These are phyloP conservation scores for Lecanoromycetidae sp. DNA, from an alignment of 2,329 filamentous ascomycete species.

Conservation along the genomic window DNA sequence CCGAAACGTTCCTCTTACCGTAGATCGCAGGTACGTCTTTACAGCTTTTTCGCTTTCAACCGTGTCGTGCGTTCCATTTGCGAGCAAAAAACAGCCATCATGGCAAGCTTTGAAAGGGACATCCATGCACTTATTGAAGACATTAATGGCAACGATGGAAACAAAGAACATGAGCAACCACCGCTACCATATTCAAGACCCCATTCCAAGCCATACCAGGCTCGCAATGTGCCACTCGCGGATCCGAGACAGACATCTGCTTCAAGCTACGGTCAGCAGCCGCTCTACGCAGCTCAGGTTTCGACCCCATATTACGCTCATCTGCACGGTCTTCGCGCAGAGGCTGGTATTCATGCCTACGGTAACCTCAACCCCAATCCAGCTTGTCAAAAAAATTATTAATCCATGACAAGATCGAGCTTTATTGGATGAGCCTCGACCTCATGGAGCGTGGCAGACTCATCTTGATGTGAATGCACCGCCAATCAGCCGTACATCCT, in stretches of 20 bases:
- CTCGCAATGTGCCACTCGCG: background rate
- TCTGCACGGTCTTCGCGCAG: background rate
- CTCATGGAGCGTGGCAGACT: background rate
- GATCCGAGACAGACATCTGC: background rate
- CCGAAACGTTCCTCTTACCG: too few species aligned
- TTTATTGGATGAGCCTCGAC: conserved; percentile 2
- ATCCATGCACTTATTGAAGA: conserved; percentile 6
- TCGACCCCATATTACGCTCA: background rate
- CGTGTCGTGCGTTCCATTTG: background rate
- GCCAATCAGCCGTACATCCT: conserved; percentile 1
- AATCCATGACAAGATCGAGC: conserved; percentile 3
- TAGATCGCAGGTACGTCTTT: too few species aligned
- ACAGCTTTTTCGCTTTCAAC: background rate
- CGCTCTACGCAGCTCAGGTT: background rate
- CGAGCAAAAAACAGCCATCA: background rate
- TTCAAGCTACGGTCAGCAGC: background rate
- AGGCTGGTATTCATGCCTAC: conserved; percentile 2
- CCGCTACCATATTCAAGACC: background rate
- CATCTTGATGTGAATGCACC: background rate
- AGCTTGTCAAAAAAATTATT: background rate
- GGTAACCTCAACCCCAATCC: background rate
- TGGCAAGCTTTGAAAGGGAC: background rate
- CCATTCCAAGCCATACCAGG: background rate
- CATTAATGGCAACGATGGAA: background rate
- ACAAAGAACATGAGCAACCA: background rate